Evolutionary conservation across 257 asterid genomes (phyloP).

Genomic region (Solanum infundibuliforme): DNA sequence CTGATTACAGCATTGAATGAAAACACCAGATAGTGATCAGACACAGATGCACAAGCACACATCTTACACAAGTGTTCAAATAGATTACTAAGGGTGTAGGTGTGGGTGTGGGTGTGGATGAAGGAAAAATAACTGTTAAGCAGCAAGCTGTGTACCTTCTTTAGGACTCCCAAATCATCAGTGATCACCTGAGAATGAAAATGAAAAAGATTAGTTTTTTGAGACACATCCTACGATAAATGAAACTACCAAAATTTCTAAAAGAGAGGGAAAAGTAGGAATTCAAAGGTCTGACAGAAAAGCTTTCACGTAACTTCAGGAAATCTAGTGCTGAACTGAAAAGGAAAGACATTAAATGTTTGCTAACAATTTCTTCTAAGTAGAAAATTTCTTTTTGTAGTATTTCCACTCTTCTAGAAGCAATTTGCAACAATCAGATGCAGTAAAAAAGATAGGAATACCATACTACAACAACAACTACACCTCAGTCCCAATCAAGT

Average conservation of each 20-base stretch:
- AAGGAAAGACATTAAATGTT: not conserved
- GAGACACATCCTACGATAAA: not conserved
- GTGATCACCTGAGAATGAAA: slow-evolving; percentile 52
- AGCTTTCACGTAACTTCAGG: not conserved
- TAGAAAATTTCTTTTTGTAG: not conserved
- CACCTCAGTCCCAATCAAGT: not conserved
- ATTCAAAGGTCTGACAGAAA: not conserved
- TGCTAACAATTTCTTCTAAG: not conserved
- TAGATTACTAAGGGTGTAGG: not conserved
- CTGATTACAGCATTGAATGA: not conserved
- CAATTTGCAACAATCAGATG: not conserved
- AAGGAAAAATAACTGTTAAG: not conserved
- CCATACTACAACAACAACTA: not conserved
- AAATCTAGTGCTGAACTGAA: not conserved
- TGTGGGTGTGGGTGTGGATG: not conserved
- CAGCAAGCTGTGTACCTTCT: slow-evolving; percentile 50
- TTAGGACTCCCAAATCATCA: slow-evolving; percentile 76
- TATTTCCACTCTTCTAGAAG: not conserved
- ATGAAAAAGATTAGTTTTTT: not conserved
- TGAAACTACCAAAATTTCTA: not conserved
- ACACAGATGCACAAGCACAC: not conserved
- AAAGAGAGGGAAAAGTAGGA: not conserved
- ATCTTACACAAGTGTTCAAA: not conserved
- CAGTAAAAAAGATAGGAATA: not conserved
- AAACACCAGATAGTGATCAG: not conserved